Evolutionary conservation across 2,329 filamentous ascomycete genomes (phyloP).

Genomic region (Alternaria sp.): DNA sequence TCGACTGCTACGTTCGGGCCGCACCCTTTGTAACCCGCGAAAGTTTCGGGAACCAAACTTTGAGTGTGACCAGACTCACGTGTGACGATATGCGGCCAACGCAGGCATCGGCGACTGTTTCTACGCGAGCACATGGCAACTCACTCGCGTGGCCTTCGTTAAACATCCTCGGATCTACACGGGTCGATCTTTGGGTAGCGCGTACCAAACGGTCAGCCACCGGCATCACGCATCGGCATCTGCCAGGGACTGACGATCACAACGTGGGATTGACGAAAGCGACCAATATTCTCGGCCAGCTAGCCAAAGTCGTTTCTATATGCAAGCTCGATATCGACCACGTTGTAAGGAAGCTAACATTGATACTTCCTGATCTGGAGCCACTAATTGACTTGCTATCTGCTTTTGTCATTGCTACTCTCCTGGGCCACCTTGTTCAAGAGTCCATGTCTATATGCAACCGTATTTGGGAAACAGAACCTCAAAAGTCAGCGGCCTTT

Average conservation of each 20-base stretch:
- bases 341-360: background rate
- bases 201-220: constrained; percentile 11
- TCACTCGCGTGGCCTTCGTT: background rate
- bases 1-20: background rate
- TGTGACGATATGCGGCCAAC: background rate
- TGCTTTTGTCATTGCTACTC: background rate
- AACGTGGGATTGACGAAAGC: background rate
- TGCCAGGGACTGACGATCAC: constrained; percentile 8
- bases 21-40: background rate
- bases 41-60: constrained; percentile 10
- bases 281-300: background rate
- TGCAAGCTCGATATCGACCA: background rate
- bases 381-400: background rate
- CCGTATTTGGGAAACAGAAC: background rate
- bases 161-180: background rate
- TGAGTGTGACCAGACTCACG: background rate
- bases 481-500: background rate
- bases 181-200: constrained; percentile 5
- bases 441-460: background rate
- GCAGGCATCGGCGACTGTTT: background rate
- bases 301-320: constrained; percentile 1
- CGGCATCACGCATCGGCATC: constrained; percentile 9
- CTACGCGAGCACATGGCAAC: background rate
- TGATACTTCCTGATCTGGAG: background rate
- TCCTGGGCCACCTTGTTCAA: background rate